Evolutionary conservation across 805 yeast species (phyloP), one percentile per base, ranked within the genome.

Genomic region (Metschnikowia amazonensis): DNA sequence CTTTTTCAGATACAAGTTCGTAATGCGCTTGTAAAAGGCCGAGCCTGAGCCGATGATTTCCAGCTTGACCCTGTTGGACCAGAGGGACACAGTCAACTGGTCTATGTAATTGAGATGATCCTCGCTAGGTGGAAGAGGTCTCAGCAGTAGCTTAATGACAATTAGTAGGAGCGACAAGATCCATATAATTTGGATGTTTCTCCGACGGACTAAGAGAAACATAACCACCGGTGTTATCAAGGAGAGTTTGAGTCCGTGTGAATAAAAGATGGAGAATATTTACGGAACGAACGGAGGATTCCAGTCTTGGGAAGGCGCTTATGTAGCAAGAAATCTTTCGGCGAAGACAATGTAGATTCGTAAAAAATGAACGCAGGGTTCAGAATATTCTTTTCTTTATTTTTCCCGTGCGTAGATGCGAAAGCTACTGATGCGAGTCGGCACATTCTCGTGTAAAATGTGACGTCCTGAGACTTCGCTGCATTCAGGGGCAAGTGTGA

Each of bases 161-260:
- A 57, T 47, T 14, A 54, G 16, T 16, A 53, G 41, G n/a, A 59
- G 50, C 6, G 47, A 30, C 9, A 54, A 24, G 36, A 51, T 42
- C 17, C 46, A 34, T 34, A 45, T 36, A 9, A 56, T 46, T 38
- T 58, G 60, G 30, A 51, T 24, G 41, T 52, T 46, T 32, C 53
- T 56, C 36, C 51, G 50, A 25, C 56, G 53, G 13, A 55, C 28
- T 16, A 53, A 32, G 24, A 44, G 30, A 28, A 56, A 42, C 56
- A 49, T 55, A 20, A n/a, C n/a, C 27, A n/a, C 25, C 13, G 17
- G 3, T 8, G 11, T 13, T n/a, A 16, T 21, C 14, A 20, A 21
- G 24, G n/a, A n/a, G n/a, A n/a, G n/a, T n/a, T n/a, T n/a, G n/a
- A n/a, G n/a, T n/a, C n/a, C n/a, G n/a, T n/a, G n/a, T n/a, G n/a